Base-by-base conservation (phyloP, 208 protist species). In the Wallacemonas rigidus region DNA sequence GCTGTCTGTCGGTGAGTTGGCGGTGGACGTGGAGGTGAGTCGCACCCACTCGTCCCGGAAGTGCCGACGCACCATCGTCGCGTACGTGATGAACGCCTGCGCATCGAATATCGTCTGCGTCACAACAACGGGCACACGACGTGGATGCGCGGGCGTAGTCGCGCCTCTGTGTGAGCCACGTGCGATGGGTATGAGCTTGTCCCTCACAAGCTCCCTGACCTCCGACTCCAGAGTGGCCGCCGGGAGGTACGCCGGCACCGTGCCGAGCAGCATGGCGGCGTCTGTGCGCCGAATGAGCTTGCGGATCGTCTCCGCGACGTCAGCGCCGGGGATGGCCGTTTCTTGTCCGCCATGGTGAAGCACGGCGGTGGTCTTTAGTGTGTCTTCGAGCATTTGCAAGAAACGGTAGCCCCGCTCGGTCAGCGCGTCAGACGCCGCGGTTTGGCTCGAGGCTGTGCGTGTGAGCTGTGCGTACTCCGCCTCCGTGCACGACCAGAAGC, bases 1-100 rank as follows among this genome's bases (percentile, higher is more conserved):
- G 62, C n/a, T 5, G 40, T 35, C 7, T 14, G 26, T 26, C 26
- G 26, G 26, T 26, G 26, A 26, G 26, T 0, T 26, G 26, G 26
- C 26, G 26, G 26, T 26, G 26, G 26, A 26, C 26, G 26, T 64
- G 7, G 58, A 9, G 58, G 58, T 35, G 15, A 36, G 58, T 9
- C 58, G 40, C 36, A 15, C 44, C 36, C 58, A 48, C 14, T 40
- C 35, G 3, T 58, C 51, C 9, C 64, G 64, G 38, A 69, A 55
- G 15, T 11, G 14, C 4, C 38, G 43, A 9, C 45, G 44, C 14
- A 69, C 64, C 6, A 43, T 6, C 8, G 17, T 38, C 1, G 64
- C 64, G 64, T 69, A 69, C 14, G 64, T n/a, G 12, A 69, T 12
- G 64, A 69, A 69, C 48, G 47, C 64, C 15, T 54, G 14, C 45